phyloP scores from a whole-genome alignment of 192 early-diverging fungal species.

The Coemansia reversa region DNA sequence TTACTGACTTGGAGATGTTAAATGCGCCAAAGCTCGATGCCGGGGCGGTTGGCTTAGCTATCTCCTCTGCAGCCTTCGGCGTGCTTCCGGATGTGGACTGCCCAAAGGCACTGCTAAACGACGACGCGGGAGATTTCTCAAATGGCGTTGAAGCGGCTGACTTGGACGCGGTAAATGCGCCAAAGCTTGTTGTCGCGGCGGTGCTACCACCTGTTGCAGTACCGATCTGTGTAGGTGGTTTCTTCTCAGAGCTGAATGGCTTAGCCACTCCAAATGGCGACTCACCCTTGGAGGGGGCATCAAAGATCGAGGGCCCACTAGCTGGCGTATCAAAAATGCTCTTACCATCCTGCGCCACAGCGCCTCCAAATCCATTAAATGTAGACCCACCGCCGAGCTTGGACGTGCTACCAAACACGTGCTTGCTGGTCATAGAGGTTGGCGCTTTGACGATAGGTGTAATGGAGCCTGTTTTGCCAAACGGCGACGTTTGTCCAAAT shows the following conservation, averaged over 20 bases:
- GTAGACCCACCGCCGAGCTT: slow-evolving; percentile 7
- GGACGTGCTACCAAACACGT: slow-evolving; percentile 35
- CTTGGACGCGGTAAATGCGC: not conserved
- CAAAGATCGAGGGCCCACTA: slow-evolving; percentile 28
- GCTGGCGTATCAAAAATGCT: slow-evolving; percentile 36
- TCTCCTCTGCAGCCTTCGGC: too few relatives aligned
- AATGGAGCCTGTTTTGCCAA: slow-evolving; percentile 21
- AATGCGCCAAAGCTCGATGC: not conserved
- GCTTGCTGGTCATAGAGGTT: slow-evolving; percentile 18
- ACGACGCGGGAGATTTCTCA: too few relatives aligned
- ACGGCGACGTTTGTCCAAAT: slow-evolving; percentile 12
- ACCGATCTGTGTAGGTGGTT: not conserved
- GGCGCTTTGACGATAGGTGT: slow-evolving; percentile 28
- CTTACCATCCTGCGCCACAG: slow-evolving; percentile 1
- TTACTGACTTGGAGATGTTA: not conserved
- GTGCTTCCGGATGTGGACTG: not conserved
- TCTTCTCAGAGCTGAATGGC: slow-evolving; percentile 8
- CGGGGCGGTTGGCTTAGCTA: too few relatives aligned
- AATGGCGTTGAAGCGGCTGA: not conserved
- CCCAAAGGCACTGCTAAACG: not conserved
- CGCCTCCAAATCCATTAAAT: slow-evolving; percentile 23
- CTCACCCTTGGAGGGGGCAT: slow-evolving; percentile 9
- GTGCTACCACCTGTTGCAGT: not conserved
- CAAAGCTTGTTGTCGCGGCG: not conserved
- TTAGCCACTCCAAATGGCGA: slow-evolving; percentile 5